phyloP scores from a whole-genome alignment of 208 protist genomes.

The Polymyxa betae region DNA sequence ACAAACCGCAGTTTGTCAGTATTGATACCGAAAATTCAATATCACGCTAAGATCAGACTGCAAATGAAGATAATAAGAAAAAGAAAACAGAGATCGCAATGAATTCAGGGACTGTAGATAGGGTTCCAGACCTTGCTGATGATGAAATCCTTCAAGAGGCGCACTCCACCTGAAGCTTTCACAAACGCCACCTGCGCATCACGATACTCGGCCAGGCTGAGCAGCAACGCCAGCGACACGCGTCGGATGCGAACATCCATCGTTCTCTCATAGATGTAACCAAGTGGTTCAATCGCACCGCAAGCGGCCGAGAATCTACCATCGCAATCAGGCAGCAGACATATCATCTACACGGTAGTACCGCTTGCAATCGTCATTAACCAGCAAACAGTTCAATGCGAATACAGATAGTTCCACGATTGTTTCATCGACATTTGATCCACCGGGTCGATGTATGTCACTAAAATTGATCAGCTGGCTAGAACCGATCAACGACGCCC shows the following conservation, averaged over 20 bases:
- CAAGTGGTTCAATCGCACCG: neutral
- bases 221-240: slow-evolving; percentile 43
- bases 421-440: neutral
- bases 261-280: slow-evolving; percentile 3
- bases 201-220: slow-evolving; percentile 11
- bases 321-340: neutral
- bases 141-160: neutral
- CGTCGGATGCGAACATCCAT: neutral
- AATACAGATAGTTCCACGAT: slow-evolving; percentile 31
- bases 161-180: neutral
- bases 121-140: slow-evolving; percentile 1
- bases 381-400: slow-evolving; percentile 27
- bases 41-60: too few species aligned
- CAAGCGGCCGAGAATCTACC: neutral
- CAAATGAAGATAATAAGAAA: too few species aligned
- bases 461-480: neutral
- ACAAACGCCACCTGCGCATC: slow-evolving; percentile 9
- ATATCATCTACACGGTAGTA: neutral
- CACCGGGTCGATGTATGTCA: neutral
- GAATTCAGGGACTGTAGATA: too few species aligned
- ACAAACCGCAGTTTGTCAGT: neutral
- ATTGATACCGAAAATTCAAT: neutral
- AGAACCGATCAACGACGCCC: neutral
- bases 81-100: too few species aligned
- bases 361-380: slow-evolving; percentile 47